These are phyloP conservation scores for Pseudogymnoascus pannorum DNA, from an alignment of 2,329 filamentous ascomycete genomes.

Conservation along the genomic window DNA sequence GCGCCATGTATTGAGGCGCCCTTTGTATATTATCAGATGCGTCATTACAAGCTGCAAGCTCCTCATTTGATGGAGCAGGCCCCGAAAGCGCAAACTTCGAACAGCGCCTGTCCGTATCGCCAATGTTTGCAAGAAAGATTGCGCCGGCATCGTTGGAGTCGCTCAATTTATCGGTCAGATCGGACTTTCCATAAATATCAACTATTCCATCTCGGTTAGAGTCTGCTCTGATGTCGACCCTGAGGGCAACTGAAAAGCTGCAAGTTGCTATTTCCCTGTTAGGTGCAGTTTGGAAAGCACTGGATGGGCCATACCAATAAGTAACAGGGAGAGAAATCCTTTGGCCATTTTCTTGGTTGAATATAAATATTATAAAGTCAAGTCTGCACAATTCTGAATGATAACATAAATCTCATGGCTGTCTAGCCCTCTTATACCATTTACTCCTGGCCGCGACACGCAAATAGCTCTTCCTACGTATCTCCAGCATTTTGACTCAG, in stretches of 20 bases:
- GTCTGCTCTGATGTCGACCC: constrained; percentile 29
- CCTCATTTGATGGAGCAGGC: constrained; percentile 19
- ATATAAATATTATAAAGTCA: not conserved
- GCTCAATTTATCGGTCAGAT: constrained; percentile 21
- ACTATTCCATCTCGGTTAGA: constrained; percentile 32
- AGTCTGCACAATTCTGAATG: not conserved
- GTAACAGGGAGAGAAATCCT: not conserved
- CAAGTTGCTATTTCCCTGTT: not conserved
- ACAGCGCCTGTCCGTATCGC: constrained; percentile 29
- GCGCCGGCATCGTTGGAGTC: constrained; percentile 26
- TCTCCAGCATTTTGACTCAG: not conserved
- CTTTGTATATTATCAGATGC: constrained; percentile 30
- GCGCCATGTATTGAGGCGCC: constrained; percentile 28
- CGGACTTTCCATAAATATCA: constrained; percentile 19
- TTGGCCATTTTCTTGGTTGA: not conserved
- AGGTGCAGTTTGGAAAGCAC: not conserved
- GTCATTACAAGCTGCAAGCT: constrained; percentile 31
- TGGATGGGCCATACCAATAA: not conserved
- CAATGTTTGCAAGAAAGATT: constrained; percentile 34
- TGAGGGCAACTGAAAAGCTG: not conserved
- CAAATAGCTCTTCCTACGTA: not conserved
- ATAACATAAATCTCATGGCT: not conserved
- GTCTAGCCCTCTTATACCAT: not conserved
- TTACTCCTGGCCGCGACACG: not conserved
- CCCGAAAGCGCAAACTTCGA: constrained; percentile 12